Evolutionary conservation across 1,284 basidiomycete genomes (phyloP).

Genomic region (Pterula multifida): DNA sequence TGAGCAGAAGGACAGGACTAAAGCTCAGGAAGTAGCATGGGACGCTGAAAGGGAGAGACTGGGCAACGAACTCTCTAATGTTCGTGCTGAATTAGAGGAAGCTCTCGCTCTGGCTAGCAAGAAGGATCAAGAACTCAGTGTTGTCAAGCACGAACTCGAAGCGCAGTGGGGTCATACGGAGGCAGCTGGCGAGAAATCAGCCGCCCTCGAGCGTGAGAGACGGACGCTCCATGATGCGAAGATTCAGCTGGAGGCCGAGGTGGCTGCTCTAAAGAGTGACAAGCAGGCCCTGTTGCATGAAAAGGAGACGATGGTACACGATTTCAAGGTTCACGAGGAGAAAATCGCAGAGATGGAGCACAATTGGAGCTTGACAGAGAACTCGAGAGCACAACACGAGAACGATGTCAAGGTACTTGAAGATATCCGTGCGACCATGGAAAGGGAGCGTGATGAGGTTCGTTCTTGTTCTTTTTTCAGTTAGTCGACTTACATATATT

Average conservation of each 20-base stretch:
- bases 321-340: conserved; percentile 26
- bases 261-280: conserved; percentile 26
- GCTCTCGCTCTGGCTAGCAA: conserved; percentile 26
- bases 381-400: conserved; percentile 40
- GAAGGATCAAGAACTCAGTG: conserved; percentile 34
- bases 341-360: conserved; percentile 36
- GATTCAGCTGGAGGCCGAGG: conserved; percentile 28
- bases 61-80: conserved; percentile 17
- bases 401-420: conserved; percentile 37
- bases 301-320: not conserved
- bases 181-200: conserved; percentile 31
- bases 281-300: not conserved
- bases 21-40: conserved; percentile 28
- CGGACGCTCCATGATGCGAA: conserved; percentile 11
- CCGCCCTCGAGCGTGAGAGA: not conserved
- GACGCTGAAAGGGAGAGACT: conserved; percentile 37
- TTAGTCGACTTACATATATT: conserved; percentile 2
- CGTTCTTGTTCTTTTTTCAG: conserved; percentile 9
- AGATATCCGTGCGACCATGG: conserved; percentile 34
- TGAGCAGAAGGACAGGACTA: conserved; percentile 30
- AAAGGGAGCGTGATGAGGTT: conserved; percentile 46
- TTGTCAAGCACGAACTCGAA: conserved; percentile 44
- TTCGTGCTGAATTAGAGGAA: conserved; percentile 26
- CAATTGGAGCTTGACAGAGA: conserved; percentile 45
- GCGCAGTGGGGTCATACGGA: conserved; percentile 54